Conservation (phyloP, 2,329 filamentous ascomycete species). For the Trematosphaeria pertusa region DNA sequence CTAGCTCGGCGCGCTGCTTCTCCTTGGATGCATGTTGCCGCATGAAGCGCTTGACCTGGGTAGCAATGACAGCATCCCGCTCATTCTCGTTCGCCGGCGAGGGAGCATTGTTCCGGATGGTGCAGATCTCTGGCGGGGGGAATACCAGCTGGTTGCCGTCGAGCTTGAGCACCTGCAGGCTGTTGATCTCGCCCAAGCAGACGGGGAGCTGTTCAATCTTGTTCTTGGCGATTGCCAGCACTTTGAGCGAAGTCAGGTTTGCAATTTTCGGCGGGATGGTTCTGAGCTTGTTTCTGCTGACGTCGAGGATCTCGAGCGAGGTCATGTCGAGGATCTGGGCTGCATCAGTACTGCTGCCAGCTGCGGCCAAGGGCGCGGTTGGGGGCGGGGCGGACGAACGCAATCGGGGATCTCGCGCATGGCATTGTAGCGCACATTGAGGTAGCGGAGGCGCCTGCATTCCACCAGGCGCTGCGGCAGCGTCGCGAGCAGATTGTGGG, state of each 20-base stretch:
- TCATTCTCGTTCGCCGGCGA: conserved; percentile 64
- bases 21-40: conserved; percentile 50
- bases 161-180: conserved; percentile 86
- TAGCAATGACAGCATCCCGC: conserved; percentile 65
- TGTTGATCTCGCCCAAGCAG: conserved; percentile 87
- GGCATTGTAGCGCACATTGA: conserved; percentile 80
- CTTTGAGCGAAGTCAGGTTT: conserved; percentile 83
- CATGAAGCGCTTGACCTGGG: conserved; percentile 66
- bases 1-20: conserved; percentile 39
- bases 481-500: conserved; percentile 77
- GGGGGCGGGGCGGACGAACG: conserved; percentile 54
- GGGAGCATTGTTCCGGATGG: conserved; percentile 48
- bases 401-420: conserved; percentile 71
- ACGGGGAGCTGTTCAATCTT: conserved; percentile 83
- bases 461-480: conserved; percentile 76
- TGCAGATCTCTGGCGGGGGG: conserved; percentile 62
- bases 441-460: conserved; percentile 78
- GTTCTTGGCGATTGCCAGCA: conserved; percentile 87
- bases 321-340: conserved; percentile 83
- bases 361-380: not conserved
- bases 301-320: conserved; percentile 89
- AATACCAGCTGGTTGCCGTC: conserved; percentile 87
- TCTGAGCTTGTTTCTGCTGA: conserved; percentile 85
- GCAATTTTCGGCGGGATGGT: conserved; percentile 79
- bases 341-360: conserved; percentile 14